Conservation (phyloP, 306 rosid genomes). For the Arachis stenosperma region DNA sequence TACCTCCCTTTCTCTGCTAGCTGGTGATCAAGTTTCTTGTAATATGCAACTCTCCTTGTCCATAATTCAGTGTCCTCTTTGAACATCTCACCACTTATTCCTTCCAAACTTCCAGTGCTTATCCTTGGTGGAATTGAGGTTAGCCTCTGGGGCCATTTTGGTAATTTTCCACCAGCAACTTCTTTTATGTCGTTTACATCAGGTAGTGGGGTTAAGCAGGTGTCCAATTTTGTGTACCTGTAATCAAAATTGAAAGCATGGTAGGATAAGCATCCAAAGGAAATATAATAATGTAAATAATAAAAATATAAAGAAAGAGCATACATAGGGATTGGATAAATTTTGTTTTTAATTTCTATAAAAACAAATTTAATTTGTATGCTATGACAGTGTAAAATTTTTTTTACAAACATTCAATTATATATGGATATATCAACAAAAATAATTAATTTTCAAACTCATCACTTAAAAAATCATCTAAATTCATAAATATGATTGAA, state of each 20-base stretch:
- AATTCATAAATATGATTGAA: too few relatives aligned
- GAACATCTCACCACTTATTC: slow-evolving; percentile 67
- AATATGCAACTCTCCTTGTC: slow-evolving; percentile 73
- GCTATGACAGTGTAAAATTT: too few relatives aligned
- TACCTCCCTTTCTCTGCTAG: slow-evolving; percentile 48
- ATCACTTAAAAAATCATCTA: too few relatives aligned
- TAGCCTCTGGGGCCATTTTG: slow-evolving; percentile 84
- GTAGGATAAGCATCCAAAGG: neutral
- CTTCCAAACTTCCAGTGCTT: slow-evolving; percentile 62
- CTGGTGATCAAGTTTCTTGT: slow-evolving; percentile 42
- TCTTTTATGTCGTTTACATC: slow-evolving; percentile 58
- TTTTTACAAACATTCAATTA: too few relatives aligned
- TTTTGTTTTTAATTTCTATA: too few relatives aligned
- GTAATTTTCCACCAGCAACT: slow-evolving; percentile 70
- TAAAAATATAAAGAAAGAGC: neutral
- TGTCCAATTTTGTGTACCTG: slow-evolving; percentile 88
- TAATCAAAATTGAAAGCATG: neutral
- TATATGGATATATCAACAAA: too few relatives aligned
- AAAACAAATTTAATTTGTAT: too few relatives aligned
- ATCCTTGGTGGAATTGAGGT: slow-evolving; percentile 84
- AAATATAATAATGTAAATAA: neutral
- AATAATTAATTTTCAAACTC: too few relatives aligned
- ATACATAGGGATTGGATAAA: too few relatives aligned
- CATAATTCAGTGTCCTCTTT: slow-evolving; percentile 59
- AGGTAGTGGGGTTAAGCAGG: slow-evolving; percentile 88